Percentiles rank a stretch among this genome's conserved stretches.
These are phyloP conservation scores for Aspergillus ruber DNA, from an alignment of 2,329 filamentous ascomycete genomes.

Conservation along the genomic window DNA sequence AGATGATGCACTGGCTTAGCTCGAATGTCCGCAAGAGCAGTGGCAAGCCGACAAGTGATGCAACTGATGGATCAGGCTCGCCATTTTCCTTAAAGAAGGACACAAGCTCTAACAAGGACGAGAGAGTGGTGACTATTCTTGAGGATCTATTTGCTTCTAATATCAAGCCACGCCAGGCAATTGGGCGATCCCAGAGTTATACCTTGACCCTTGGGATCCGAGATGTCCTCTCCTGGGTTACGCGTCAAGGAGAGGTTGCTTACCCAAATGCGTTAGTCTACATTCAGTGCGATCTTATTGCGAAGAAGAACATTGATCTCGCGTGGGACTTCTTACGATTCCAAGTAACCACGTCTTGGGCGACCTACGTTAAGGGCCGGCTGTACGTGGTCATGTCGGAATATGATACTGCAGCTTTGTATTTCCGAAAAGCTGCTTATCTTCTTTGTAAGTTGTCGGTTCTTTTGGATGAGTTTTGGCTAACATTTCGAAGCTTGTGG, in stretches of 20 bases:
- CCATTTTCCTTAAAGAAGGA: slow-evolving; percentile 21
- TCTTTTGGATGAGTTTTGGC: slow-evolving; percentile 2
- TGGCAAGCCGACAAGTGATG: slow-evolving; percentile 15
- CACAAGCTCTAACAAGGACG: slow-evolving; percentile 14
- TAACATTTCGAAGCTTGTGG: slow-evolving; percentile 33
- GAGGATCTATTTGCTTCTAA: slow-evolving; percentile 40
- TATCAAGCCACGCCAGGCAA: slow-evolving; percentile 37
- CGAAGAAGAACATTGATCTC: slow-evolving; percentile 60
- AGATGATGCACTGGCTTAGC: slow-evolving; percentile 62
- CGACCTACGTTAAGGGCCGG: slow-evolving; percentile 75
- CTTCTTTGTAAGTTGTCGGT: slow-evolving; percentile 64
- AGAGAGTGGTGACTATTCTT: slow-evolving; percentile 31
- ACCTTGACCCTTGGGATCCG: slow-evolving; percentile 37
- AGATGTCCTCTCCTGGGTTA: slow-evolving; percentile 41
- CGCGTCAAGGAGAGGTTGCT: slow-evolving; percentile 49
- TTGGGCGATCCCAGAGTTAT: slow-evolving; percentile 36
- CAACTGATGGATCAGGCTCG: slow-evolving; percentile 18
- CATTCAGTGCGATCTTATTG: slow-evolving; percentile 61
- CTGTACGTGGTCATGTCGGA: slow-evolving; percentile 68
- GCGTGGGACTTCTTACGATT: slow-evolving; percentile 62
- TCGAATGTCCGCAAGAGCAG: slow-evolving; percentile 32
- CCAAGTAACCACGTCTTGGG: slow-evolving; percentile 53
- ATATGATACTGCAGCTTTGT: slow-evolving; percentile 62
- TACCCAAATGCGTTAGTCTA: slow-evolving; percentile 59
- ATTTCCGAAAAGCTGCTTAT: slow-evolving; percentile 77